A percentile compares a stretch with the other conserved stretches of the same genome.
Conservation (phyloP, 2,329 filamentous ascomycete genomes). For the Ascochyta viciae-villosae region DNA sequence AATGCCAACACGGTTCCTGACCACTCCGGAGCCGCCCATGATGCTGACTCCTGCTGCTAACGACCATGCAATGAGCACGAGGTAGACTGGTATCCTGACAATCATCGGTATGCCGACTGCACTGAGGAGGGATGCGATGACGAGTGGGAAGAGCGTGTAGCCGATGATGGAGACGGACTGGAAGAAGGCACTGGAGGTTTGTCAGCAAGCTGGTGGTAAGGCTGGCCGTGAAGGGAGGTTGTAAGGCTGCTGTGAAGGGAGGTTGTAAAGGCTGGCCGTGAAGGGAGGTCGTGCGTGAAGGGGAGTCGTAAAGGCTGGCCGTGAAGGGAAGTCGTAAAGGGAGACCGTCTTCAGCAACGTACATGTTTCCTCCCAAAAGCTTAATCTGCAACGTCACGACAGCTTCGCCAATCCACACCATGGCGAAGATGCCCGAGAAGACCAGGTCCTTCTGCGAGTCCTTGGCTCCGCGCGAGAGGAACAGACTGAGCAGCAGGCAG, state of each 20-base stretch:
- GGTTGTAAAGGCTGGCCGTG: no score
- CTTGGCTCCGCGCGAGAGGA: slow-evolving; percentile 83
- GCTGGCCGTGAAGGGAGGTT: no score
- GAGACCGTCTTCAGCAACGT: slow-evolving; percentile 52
- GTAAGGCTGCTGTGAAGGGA: no score
- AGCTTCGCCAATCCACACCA: slow-evolving; percentile 96
- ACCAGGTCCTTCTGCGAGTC: slow-evolving; percentile 84
- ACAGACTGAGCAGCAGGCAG: slow-evolving; percentile 84
- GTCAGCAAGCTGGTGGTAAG: slow-evolving; percentile 36
- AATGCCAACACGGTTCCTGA: slow-evolving; percentile 91
- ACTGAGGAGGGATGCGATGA: slow-evolving; percentile 89
- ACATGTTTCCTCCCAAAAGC: slow-evolving; percentile 96
- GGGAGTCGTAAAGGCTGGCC: no score
- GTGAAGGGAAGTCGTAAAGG: no score
- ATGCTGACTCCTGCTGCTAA: slow-evolving; percentile 96
- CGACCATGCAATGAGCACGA: slow-evolving; percentile 88
- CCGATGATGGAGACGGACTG: slow-evolving; percentile 98
- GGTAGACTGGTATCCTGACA: slow-evolving; percentile 86
- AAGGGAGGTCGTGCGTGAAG: no score
- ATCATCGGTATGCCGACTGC: slow-evolving; percentile 81
- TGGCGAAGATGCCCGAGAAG: slow-evolving; percentile 94
- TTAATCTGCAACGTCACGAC: slow-evolving; percentile 99
- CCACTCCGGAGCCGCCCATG: slow-evolving; percentile 90
- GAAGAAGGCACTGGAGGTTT: slow-evolving; percentile 81
- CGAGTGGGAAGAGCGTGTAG: slow-evolving; percentile 95